phyloP scores from a whole-genome alignment of 208 protist genomes.

The Leishmania lainsoni region DNA sequence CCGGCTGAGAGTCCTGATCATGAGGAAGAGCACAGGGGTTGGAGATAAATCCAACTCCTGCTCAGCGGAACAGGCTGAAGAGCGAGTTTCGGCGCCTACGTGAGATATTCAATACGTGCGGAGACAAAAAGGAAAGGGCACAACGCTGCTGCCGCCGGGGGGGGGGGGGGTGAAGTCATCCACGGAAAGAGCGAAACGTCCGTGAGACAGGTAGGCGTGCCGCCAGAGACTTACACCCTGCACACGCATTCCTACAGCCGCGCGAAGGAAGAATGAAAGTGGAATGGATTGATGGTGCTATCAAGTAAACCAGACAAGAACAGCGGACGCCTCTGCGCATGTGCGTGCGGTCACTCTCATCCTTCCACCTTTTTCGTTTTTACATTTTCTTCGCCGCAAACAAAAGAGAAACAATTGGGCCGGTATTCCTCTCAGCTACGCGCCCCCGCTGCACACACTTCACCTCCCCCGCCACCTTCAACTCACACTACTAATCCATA shows the following conservation, averaged over 20 bases:
- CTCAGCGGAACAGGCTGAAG: not conserved
- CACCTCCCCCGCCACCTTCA: not conserved
- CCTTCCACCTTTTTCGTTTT: not conserved
- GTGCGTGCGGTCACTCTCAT: not conserved
- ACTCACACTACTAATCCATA: not conserved
- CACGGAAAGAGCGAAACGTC: not conserved
- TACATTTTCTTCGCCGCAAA: not conserved
- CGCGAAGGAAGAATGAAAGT: not conserved
- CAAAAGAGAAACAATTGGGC: not conserved
- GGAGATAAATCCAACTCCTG: not conserved
- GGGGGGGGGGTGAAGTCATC: not conserved
- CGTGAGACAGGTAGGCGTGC: not conserved
- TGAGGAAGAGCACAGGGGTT: not conserved
- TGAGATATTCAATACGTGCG: not conserved
- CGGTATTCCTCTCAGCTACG: not conserved
- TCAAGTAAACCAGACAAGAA: not conserved
- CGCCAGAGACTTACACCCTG: not conserved
- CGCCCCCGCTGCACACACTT: not conserved
- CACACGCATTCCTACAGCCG: not conserved
- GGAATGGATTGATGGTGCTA: not conserved
- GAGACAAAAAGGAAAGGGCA: not conserved
- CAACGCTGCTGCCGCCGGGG: not conserved
- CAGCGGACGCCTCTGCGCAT: not conserved
- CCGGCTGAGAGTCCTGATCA: not conserved
- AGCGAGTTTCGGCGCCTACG: not conserved